Percentiles rank a stretch among this genome's conserved stretches.
Evolutionary conservation across 1,139 yeast species (phyloP).

Genomic region (Sugiyamaella castrensis): DNA sequence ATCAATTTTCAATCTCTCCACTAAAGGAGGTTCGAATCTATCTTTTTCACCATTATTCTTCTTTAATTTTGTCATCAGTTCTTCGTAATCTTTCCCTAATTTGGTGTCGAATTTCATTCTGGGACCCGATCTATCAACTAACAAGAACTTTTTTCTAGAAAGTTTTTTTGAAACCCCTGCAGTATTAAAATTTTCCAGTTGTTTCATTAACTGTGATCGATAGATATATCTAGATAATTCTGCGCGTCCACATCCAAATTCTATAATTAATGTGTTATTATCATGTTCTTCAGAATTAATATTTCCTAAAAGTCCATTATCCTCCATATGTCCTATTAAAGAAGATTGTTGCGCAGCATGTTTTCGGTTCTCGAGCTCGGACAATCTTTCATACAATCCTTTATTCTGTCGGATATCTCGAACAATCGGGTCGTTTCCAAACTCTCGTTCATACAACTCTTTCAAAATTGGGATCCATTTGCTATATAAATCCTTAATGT

Average conservation of each 20-base stretch:
- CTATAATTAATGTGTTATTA: constrained; percentile 48
- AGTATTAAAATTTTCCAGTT: constrained; percentile 1
- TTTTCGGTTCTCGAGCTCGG: constrained; percentile 56
- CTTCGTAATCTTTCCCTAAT: constrained; percentile 52
- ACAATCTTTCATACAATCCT: constrained; percentile 43
- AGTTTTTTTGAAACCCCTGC: background rate
- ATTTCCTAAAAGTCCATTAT: constrained; percentile 41
- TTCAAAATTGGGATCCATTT: constrained; percentile 40
- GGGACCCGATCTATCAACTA: constrained; percentile 75
- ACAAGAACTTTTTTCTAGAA: constrained; percentile 45
- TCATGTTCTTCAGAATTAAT: constrained; percentile 6
- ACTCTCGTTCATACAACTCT: constrained; percentile 23
- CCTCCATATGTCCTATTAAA: constrained; percentile 64
- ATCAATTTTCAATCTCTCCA: constrained; percentile 64
- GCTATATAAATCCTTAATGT: constrained; percentile 14
- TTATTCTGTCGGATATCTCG: constrained; percentile 24
- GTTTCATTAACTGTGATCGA: constrained; percentile 40
- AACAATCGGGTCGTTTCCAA: constrained; percentile 19
- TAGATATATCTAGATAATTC: constrained; percentile 73
- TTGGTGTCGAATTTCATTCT: constrained; percentile 77
- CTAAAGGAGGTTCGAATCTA: constrained; percentile 33
- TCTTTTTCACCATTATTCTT: constrained; percentile 16
- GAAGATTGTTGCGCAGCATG: constrained; percentile 85
- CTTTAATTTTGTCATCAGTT: constrained; percentile 19
- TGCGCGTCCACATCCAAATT: constrained; percentile 90